These are phyloP conservation scores for Vitis rotundifolia DNA, from an alignment of 164 flowering plant genomes.

Conservation along the genomic window DNA sequence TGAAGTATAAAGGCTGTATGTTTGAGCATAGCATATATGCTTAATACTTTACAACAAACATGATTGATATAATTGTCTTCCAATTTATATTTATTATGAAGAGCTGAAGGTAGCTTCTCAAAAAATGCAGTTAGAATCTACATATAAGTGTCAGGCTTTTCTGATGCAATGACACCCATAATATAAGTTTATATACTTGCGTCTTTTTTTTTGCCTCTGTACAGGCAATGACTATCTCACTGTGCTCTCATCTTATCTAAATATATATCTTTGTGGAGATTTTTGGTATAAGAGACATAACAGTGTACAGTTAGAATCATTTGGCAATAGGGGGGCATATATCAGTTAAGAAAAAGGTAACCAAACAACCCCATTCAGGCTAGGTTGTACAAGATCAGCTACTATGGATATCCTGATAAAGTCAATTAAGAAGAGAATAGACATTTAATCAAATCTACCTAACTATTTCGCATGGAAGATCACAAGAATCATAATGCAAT, in stretches of 20 bases:
- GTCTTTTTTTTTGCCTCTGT: not conserved
- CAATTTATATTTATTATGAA: not conserved
- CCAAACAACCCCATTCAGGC: too few species aligned
- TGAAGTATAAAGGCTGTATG: not conserved
- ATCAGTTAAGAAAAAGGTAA: too few species aligned
- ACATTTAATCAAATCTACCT: not conserved
- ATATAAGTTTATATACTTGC: not conserved
- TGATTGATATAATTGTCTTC: not conserved
- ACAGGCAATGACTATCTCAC: not conserved
- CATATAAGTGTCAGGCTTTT: not conserved
- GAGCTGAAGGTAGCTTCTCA: not conserved
- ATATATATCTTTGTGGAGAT: too few species aligned
- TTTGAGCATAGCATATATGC: not conserved
- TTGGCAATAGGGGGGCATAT: too few species aligned
- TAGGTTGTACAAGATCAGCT: too few species aligned
- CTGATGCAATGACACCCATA: not conserved
- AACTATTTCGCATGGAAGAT: not conserved
- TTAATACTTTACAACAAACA: too few species aligned
- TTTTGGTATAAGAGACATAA: too few species aligned
- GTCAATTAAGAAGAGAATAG: not conserved
- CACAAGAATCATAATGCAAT: not conserved
- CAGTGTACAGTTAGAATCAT: too few species aligned
- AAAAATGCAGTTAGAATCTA: not conserved
- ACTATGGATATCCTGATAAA: too few species aligned
- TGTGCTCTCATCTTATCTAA: too few species aligned